Base-by-base conservation (phyloP, 2,329 filamentous ascomycete genomes). In the Apiospora kogelbergensis region DNA sequence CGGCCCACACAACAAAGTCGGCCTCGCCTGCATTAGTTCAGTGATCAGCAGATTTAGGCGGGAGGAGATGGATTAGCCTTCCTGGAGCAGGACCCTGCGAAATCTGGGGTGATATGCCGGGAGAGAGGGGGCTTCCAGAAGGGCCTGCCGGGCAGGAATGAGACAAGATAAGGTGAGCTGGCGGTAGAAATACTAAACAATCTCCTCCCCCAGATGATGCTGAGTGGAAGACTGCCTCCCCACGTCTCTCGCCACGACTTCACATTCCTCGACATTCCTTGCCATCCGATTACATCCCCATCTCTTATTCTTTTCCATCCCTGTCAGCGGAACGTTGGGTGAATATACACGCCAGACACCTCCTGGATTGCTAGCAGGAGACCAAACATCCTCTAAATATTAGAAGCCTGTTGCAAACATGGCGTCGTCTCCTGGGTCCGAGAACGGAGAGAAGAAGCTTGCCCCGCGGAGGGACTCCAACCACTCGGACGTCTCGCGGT, bases 401-500 rank as follows among this genome's bases (percentile, higher is more conserved):
- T n/a, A n/a, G 22, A 60, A 57, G 42, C 15, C 53, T n/a, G 30
- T 37, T 30, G 30, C 17, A 60, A 60, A 2, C 2, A 60, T 60
- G 53, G 53, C 30, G 20, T 60, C 53, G 30, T n/a, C 30, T 22
- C 30, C 37, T 30, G 53, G 9, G 30, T 22, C 64, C 30, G 60
- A 26, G 30, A 64, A 41, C 13, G 68, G 42, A n/a, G 70, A 73
- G 66, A 73, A 74, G 53, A 63, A 53, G 15, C 13, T 33, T 10
- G 6, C 24, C 7, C 24, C 17, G 22, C 72, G 74, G 67, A 78
- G 76, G 57, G 70, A 70, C 71, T 77, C 74, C 10, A 70, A 74
- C 1, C 68, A 70, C 40, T 76, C 74, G 17, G 74, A 75, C 10
- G 64, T 70, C 10, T 78, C 76, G 30, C 75, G 70, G 24, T 68